These are phyloP conservation scores for Aspergillus nidulans DNA, from an alignment of 495 filamentous ascomycete species.

Conservation along the genomic window DNA sequence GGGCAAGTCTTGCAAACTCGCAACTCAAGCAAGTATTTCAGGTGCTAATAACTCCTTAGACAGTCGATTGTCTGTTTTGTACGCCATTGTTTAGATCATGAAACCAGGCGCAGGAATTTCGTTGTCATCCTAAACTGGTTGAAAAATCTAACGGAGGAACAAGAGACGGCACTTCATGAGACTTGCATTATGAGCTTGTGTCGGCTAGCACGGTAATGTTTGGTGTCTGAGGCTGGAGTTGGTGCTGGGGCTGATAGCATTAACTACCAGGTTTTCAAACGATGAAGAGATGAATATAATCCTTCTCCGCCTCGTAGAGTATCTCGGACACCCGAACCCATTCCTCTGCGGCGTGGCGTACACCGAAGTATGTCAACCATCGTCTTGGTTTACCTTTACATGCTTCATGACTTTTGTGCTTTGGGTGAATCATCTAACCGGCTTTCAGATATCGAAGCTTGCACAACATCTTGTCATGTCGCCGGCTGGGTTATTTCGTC, in stretches of 20 bases:
- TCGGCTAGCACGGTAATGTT: constrained; percentile 62
- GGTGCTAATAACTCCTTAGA: constrained; percentile 41
- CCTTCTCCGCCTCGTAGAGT: constrained; percentile 76
- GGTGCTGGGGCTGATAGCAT: background rate
- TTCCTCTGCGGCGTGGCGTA: constrained; percentile 75
- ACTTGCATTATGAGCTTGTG: constrained; percentile 81
- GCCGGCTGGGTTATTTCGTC: constrained; percentile 64
- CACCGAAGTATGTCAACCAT: constrained; percentile 57
- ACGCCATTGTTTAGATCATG: constrained; percentile 37
- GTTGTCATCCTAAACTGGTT: constrained; percentile 64
- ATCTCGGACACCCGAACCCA: constrained; percentile 76
- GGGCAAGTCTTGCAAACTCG: constrained; percentile 39
- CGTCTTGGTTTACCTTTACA: constrained; percentile 4
- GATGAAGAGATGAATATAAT: constrained; percentile 84
- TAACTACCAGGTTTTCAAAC: constrained; percentile 45
- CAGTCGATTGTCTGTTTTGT: constrained; percentile 65
- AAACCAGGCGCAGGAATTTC: constrained; percentile 59
- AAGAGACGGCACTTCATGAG: constrained; percentile 63
- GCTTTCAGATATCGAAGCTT: constrained; percentile 53
- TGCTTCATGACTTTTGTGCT: constrained; percentile 3
- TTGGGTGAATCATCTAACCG: background rate
- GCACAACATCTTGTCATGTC: constrained; percentile 57
- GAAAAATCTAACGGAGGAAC: constrained; percentile 61
- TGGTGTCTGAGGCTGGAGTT: constrained; percentile 5
- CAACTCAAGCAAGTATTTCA: background rate